phyloP scores from a whole-genome alignment of 176 grass and related monocot genomes.

The Bromus sterilis region DNA sequence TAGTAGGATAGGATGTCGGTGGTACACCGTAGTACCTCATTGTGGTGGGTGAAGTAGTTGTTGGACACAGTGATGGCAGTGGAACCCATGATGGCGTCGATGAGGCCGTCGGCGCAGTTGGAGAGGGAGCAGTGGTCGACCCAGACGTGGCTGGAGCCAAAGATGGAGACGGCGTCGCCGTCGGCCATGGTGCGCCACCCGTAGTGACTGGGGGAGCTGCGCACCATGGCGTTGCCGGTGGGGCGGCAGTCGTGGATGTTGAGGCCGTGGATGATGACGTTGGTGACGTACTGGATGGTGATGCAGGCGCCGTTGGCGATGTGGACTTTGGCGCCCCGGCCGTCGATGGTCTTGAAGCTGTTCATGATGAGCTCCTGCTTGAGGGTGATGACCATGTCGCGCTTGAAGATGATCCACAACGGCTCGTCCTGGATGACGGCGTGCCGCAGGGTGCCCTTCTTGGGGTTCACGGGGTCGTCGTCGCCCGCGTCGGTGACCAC shows the following conservation, averaged over 20 bases:
- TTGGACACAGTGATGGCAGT: conserved; percentile 86
- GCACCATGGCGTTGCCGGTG: conserved; percentile 85
- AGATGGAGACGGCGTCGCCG: conserved; percentile 74
- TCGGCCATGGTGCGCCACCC: conserved; percentile 84
- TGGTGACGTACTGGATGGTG: conserved; percentile 73
- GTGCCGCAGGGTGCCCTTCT: conserved; percentile 58
- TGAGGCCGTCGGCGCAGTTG: conserved; percentile 78
- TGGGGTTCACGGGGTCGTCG: conserved; percentile 53
- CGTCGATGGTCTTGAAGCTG: conserved; percentile 92
- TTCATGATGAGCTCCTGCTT: conserved; percentile 83
- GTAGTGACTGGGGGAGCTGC: conserved; percentile 75
- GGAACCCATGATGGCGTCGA: conserved; percentile 87
- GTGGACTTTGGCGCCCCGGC: conserved; percentile 71
- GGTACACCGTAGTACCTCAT: conserved; percentile 41
- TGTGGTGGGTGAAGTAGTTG: conserved; percentile 85
- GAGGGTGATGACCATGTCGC: conserved; percentile 89
- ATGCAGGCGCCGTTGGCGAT: conserved; percentile 75
- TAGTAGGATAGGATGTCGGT: conserved; percentile 1
- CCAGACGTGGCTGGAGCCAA: conserved; percentile 77
- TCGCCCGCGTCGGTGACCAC: conserved; percentile 63
- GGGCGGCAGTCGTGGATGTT: conserved; percentile 88
- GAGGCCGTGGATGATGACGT: conserved; percentile 79
- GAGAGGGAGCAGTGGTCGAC: conserved; percentile 82
- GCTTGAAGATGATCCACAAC: conserved; percentile 89
- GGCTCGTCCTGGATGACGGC: conserved; percentile 75